Evolutionary conservation across 306 rosid species (phyloP), one percentile per base, ranked within the genome.

Genomic region (Hippophae rhamnoides): DNA sequence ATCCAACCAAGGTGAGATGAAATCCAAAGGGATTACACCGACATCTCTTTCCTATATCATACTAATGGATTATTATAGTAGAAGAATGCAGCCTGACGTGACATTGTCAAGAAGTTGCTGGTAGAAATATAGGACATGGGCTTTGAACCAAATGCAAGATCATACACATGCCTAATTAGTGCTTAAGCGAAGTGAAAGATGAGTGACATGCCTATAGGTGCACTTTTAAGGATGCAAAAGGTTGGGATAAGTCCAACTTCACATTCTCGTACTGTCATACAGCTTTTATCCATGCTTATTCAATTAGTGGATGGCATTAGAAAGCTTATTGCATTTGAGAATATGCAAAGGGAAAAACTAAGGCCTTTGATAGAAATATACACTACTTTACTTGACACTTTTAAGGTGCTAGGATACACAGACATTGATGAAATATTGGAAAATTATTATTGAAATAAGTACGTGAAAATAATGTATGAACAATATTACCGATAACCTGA

Each of bases 181-280:
- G 98, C 96, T 5, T 90, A 90, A 58, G 98, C 95, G 52, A 83
- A 74, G 81, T 76, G 73, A 74, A 90, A 71, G 23, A 78, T 76
- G 89, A 83, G 89, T 55, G 95, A 87, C 81, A 70, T 83, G 92
- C 95, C 96, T 23, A 86, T 85, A 6, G 84, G 83, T 76, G 89
- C 92, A 43, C 85, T 87, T 74, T 68, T 85, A 78, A 87, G 82
- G 81, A 90, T 90, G 98, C 79, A 78, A 73, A 85, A 79, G 74
- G 70, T 57, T 26, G 89, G 95, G n/a, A 81, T 90, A 61, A 69
- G 60, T 58, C 92, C 95, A 68, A 87, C 87, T 38, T 78, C 92
- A 41, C 86, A 85, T 68, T 81, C 96, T 23, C 85, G 83, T 54
- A 87, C 95, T 81, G 95, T 23, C 85, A 85, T 54, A 87, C 96